Evolutionary conservation across 305 asterid genomes (phyloP).

Genomic region (Rubia tinctorum): DNA sequence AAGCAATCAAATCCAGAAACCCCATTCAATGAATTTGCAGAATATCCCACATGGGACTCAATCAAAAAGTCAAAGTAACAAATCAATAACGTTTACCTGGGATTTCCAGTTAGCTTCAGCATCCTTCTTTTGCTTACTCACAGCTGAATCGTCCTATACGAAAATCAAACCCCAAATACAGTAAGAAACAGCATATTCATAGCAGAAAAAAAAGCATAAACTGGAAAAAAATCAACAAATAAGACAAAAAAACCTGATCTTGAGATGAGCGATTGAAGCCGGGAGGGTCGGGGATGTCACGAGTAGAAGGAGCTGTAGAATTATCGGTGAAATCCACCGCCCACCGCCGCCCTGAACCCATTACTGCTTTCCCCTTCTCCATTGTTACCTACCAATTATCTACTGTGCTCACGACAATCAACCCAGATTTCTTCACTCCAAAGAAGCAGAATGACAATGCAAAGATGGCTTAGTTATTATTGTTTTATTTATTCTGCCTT

Average conservation of each 20-base stretch:
- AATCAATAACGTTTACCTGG: slow-evolving; percentile 42
- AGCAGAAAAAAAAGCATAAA: not conserved
- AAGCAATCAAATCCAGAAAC: not conserved
- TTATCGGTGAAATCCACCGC: too few species aligned
- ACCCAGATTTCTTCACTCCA: too few species aligned
- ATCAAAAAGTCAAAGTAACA: not conserved
- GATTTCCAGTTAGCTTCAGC: slow-evolving; percentile 96
- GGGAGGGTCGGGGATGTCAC: not conserved
- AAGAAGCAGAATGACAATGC: too few species aligned
- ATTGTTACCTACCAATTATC: too few species aligned
- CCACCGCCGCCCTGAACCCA: too few species aligned
- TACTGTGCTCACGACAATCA: too few species aligned
- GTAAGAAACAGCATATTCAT: not conserved
- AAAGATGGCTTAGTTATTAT: too few species aligned
- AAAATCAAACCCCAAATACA: slow-evolving; percentile 13
- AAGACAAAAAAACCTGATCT: not conserved
- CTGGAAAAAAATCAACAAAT: not conserved
- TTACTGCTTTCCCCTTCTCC: too few species aligned
- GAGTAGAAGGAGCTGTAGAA: too few species aligned
- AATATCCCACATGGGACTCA: not conserved
- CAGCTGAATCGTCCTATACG: slow-evolving; percentile 80
- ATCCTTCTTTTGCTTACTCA: slow-evolving; percentile 84
- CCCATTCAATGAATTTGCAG: not conserved
- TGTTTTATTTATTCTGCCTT: too few species aligned
- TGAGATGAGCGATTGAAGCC: not conserved